Evolutionary conservation across 2,329 filamentous ascomycete species (phyloP), one percentile per base, ranked within the genome.

Genomic region (Macrophomina tecta): DNA sequence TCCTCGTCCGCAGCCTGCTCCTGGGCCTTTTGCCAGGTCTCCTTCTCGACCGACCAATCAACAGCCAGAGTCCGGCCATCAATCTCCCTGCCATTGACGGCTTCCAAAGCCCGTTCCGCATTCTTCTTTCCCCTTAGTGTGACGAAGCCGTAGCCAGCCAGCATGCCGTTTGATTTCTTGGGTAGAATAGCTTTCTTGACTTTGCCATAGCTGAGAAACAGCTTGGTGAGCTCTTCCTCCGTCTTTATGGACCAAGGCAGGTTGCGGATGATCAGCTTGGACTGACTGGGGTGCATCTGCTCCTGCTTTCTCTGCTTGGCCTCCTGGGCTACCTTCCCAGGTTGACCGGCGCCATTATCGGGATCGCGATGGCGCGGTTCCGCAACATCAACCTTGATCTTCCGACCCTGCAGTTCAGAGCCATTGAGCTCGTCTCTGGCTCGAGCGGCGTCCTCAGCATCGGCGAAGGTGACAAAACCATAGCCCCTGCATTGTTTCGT

Each of bases 401-500:
- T 92, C 72, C 90, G 89, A 23, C 94, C 94, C 60, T 93, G 87
- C 72, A 97, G 87, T 32, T 88, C 82, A 53, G 90, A 85, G 69
- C 92, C 91, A 78, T 97, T 88, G 75, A 97, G 87, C 77, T 96
- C 91, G 67, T 90, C 87, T 75, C 91, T 87, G 18, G 95, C 96
- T 70, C 90, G 87, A 70, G 89, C 83, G 12, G 94, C 94, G 82
- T 99, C 95, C 71, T 97, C 94, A 36, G 91, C 87, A 76, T 99
- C 95, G 72, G 94, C 92, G 74, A 99, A 95, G 2, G 95, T 98
- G 67, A 99, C 94, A 79, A 99, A 99, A 64, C 95, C 95, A 78
- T 93, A 99, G 18, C 95, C 94, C 76, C 92, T 91, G 14, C 93
- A 97, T 72, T 89, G 83, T 75, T 97, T 97, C 1, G 94, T 97